A percentile compares a stretch with the other conserved stretches of the same genome.
These are phyloP conservation scores for Pinus tabuliformis DNA, from an alignment of 75 land plant species.

Conservation along the genomic window DNA sequence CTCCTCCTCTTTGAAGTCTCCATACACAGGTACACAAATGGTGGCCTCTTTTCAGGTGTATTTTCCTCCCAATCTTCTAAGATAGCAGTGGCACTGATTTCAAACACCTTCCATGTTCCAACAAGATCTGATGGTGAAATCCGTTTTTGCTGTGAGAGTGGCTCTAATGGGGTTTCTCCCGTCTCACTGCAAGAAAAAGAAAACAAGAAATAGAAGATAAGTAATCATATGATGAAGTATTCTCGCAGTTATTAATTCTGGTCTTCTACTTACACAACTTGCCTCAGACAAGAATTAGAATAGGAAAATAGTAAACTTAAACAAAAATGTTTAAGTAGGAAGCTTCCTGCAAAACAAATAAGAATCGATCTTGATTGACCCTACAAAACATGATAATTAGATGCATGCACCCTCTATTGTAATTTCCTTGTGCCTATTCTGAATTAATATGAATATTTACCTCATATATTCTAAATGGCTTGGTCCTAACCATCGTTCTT, in stretches of 20 bases:
- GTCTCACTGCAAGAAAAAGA: conserved; percentile 19
- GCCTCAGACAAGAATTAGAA: conserved; percentile 1
- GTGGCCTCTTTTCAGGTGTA: conserved; percentile 2
- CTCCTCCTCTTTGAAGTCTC: conserved; percentile 70
- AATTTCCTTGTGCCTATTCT: neutral
- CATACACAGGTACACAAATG: conserved; percentile 66
- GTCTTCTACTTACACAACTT: neutral
- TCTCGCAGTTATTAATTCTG: neutral
- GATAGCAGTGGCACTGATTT: conserved; percentile 75
- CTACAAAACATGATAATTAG: neutral
- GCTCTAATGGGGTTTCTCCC: conserved; percentile 33
- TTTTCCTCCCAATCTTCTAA: conserved; percentile 21
- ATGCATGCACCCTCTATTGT: neutral
- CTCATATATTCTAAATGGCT: conserved; percentile 46
- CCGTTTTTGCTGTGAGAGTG: conserved; percentile 70
- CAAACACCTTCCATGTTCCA: conserved; percentile 97
- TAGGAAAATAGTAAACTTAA: neutral
- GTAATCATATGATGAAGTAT: conserved; percentile 2
- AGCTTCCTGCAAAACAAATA: neutral
- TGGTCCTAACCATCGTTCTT: conserved; percentile 93
- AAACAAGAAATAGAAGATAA: neutral
- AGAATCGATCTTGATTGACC: neutral
- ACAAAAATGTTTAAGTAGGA: neutral
- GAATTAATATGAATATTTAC: conserved; percentile 26
- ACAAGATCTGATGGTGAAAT: conserved; percentile 66